Evolutionary conservation across 805 yeast species (phyloP), one percentile per base, ranked within the genome.

Genomic region (Metschnikowia bowlesiae): DNA sequence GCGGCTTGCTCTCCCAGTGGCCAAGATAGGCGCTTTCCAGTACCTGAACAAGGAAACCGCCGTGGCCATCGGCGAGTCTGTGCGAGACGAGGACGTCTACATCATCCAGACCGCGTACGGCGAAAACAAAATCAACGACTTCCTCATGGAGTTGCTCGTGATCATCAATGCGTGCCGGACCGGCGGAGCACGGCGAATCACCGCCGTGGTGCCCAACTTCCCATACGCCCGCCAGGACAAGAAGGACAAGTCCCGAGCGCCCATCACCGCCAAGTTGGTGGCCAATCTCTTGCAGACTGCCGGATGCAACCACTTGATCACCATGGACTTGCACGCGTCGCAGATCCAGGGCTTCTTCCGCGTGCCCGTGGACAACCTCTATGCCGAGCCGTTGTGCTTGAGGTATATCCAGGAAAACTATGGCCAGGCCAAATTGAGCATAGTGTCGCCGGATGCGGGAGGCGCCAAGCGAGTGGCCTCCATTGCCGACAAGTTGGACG

Each of bases 211-310:
- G 53, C 99, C 99, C 44, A 88, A 86, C 68, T 92, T 91, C 73
- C 97, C 97, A 11, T 92, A 92, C 65, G 98, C 98, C 2, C 82
- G 99, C 71, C 99, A 92, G 69, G 99, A 92, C 70, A 87, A 91
- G 69, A 92, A 92, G 69, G 98, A 92, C 68, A 92, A 92, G 68
- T 84, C 92, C 41, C 80, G 99, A 61, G 98, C 97, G 8, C 97
- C 98, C 30, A 90, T 92, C 53, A 89, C 97, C 8, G 98, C 98
- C 46, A 91, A 92, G 66, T 75, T 92, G 53, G 82, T 92, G 70
- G 98, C 98, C 6, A 89, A 92, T 64, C 75, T 92, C 78, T 74
- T 92, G 46, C 88, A 89, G 50, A 88, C 96, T 1, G 94, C 97
- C 3, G 98, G 99, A 6, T 91, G 97, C 69, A 81, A 89, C 65